These are phyloP conservation scores for Cyclotella distinguenda DNA, from an alignment of 108 stramenopile genomes.

Conservation along the genomic window DNA sequence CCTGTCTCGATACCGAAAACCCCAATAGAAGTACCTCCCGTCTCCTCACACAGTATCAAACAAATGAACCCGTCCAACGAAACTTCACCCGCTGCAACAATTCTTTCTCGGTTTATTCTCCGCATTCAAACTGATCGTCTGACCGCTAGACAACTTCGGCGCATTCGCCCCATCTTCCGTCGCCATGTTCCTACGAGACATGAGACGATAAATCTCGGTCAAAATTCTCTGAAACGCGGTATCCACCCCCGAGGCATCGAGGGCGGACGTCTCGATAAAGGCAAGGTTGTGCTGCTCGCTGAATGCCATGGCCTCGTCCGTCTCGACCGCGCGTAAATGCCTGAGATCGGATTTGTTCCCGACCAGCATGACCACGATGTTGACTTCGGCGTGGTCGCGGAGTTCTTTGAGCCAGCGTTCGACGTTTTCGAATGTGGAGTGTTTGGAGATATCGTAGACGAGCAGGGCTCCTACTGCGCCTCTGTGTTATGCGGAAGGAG, in stretches of 20 bases:
- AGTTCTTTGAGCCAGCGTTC: slow-evolving; percentile 99
- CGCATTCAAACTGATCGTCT: slow-evolving; percentile 72
- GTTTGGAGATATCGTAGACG: slow-evolving; percentile 99
- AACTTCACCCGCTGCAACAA: slow-evolving; percentile 35
- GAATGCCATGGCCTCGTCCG: slow-evolving; percentile 98
- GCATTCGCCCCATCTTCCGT: slow-evolving; percentile 73
- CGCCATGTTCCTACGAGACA: slow-evolving; percentile 82
- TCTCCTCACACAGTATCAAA: neutral
- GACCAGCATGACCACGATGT: slow-evolving; percentile 99
- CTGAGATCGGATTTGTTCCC: slow-evolving; percentile 97
- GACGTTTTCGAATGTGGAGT: slow-evolving; percentile 97
- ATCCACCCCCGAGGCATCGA: slow-evolving; percentile 94
- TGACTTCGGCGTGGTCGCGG: slow-evolving; percentile 97
- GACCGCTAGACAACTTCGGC: slow-evolving; percentile 71
- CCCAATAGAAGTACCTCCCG: too few species aligned
- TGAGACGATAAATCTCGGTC: slow-evolving; percentile 91
- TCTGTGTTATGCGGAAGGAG: slow-evolving; percentile 4
- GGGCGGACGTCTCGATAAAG: slow-evolving; percentile 97
- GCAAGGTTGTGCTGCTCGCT: slow-evolving; percentile 98
- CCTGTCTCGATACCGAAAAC: too few species aligned
- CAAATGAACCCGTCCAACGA: neutral
- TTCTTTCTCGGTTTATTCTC: slow-evolving; percentile 41
- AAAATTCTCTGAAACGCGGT: slow-evolving; percentile 97
- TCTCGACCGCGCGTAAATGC: slow-evolving; percentile 95
- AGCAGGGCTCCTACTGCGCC: slow-evolving; percentile 91